Evolutionary conservation across 768 basidiomycete species (phyloP).

Genomic region (Boletellus ananiceps): DNA sequence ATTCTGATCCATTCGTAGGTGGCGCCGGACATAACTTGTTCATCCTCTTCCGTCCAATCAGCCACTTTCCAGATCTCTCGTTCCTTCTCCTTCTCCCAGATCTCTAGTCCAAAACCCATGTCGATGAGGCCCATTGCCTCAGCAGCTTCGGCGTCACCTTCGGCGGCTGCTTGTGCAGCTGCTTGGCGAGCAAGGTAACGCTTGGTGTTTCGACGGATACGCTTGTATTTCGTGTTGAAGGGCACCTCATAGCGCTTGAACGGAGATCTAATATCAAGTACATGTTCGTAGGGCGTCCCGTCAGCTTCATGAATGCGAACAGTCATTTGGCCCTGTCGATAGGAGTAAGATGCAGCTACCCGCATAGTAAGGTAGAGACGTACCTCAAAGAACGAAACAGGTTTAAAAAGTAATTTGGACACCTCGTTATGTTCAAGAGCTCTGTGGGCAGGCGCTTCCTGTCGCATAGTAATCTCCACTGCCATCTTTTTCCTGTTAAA

Average conservation of each 20-base stretch:
- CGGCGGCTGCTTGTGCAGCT: constrained; percentile 88
- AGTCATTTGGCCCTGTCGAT: constrained; percentile 85
- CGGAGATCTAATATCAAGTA: constrained; percentile 79
- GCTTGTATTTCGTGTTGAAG: constrained; percentile 98
- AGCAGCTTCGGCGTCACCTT: constrained; percentile 86
- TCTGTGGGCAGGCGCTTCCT: constrained; percentile 76
- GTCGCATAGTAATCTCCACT: constrained; percentile 92
- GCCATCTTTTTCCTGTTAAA: constrained; percentile 99
- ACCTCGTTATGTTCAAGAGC: constrained; percentile 64
- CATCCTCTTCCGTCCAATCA: constrained; percentile 97
- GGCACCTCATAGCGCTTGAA: constrained; percentile 97
- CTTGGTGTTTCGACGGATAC: constrained; percentile 91
- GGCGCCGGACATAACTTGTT: constrained; percentile 87
- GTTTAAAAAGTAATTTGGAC: constrained; percentile 64
- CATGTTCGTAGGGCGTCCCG: constrained; percentile 98
- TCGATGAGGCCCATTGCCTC: constrained; percentile 93
- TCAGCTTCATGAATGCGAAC: constrained; percentile 99
- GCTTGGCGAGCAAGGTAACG: constrained; percentile 92
- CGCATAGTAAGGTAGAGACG: constrained; percentile 12
- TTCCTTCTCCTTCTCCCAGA: constrained; percentile 95
- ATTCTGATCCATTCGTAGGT: constrained; percentile 99
- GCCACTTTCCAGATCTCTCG: constrained; percentile 94
- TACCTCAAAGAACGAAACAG: constrained; percentile 88
- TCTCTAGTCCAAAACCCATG: constrained; percentile 87
- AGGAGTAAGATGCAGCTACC: constrained; percentile 7